Conservation (phyloP, 106 monocot genomes). For the Dendrobium chrysotoxum region DNA sequence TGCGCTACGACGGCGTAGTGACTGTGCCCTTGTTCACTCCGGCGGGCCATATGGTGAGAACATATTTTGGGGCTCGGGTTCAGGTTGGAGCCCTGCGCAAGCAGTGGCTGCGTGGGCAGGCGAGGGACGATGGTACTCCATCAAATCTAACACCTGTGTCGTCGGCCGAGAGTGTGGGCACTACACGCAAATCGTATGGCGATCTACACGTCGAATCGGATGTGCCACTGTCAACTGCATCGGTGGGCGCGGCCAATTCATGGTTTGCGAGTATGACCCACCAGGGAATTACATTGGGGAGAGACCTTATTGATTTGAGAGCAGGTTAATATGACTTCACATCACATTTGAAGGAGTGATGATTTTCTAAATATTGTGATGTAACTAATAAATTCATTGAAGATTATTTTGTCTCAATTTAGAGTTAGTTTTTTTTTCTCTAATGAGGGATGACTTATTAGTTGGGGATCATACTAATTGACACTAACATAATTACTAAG, state of each 20-base stretch:
- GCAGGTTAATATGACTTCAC: too few relatives aligned
- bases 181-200: conserved; percentile 68
- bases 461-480: too few relatives aligned
- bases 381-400: too few relatives aligned
- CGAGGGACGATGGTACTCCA: conserved; percentile 32
- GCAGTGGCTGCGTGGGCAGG: conserved; percentile 41
- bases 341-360: too few relatives aligned
- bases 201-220: conserved; percentile 27
- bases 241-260: conserved; percentile 23
- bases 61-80: conserved; percentile 64
- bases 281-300: conserved; percentile 58
- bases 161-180: conserved; percentile 41
- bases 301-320: conserved; percentile 36
- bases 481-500: too few relatives aligned
- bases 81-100: conserved; percentile 42
- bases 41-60: conserved; percentile 65
- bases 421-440: too few relatives aligned
- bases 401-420: too few relatives aligned
- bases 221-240: conserved; percentile 40
- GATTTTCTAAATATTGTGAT: too few relatives aligned
- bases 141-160: conserved; percentile 28
- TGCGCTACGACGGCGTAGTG: conserved; percentile 23
- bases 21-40: conserved; percentile 55
- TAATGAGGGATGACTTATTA: too few relatives aligned
- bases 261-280: conserved; percentile 55